Evolutionary conservation across 1,284 basidiomycete species (phyloP).

Genomic region (Microbotryomycetes sp.): DNA sequence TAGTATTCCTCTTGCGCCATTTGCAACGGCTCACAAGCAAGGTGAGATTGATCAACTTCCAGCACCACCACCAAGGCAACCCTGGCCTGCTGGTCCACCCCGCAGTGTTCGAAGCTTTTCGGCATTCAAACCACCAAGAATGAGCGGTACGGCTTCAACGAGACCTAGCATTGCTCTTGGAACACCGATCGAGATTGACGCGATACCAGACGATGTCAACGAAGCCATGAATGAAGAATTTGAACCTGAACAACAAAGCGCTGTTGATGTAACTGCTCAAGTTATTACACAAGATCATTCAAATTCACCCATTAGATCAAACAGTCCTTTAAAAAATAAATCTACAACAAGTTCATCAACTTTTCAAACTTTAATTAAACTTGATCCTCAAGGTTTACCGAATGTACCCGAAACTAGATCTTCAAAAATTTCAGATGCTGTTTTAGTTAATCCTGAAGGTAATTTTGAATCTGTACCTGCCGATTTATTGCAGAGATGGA

Average conservation of each 20-base stretch:
- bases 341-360: not conserved
- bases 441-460: conserved; percentile 20
- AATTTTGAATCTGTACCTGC: not conserved
- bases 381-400: not conserved
- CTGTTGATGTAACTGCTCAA: not conserved
- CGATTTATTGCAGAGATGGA: conserved; percentile 2
- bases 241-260: not conserved
- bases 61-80: not conserved
- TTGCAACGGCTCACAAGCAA: not conserved
- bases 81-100: not conserved
- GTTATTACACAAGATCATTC: not conserved
- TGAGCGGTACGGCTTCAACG: not conserved
- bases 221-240: not conserved
- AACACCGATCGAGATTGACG: not conserved
- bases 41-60: not conserved
- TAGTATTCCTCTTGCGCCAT: not conserved
- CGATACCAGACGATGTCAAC: too few species aligned
- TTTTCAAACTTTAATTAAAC: conserved; percentile 3
- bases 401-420: conserved; percentile 20
- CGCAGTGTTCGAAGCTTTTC: too few species aligned
- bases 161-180: not conserved
- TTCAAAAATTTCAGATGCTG: conserved; percentile 15
- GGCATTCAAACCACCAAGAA: not conserved
- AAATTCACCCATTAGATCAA: not conserved
- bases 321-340: not conserved